These are phyloP conservation scores for Lodderomyces beijingensis DNA, from an alignment of 1,139 yeast species.

Conservation along the genomic window DNA sequence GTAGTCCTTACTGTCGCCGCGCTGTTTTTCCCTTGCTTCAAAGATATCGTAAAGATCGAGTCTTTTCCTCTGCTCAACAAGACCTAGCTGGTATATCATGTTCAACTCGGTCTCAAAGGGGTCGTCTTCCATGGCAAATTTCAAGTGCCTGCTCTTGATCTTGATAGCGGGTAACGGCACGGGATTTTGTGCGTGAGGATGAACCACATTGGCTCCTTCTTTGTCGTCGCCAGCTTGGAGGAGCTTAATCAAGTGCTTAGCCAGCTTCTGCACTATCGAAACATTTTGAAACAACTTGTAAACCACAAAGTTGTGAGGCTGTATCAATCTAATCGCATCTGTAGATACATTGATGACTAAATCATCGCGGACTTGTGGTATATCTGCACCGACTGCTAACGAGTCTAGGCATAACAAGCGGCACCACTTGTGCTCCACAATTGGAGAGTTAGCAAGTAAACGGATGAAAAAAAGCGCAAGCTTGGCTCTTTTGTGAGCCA, in stretches of 20 bases:
- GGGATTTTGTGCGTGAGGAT: conserved; percentile 40
- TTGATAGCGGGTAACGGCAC: conserved; percentile 49
- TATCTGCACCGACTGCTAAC: conserved; percentile 16
- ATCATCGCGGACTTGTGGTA: conserved; percentile 8
- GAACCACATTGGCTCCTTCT: conserved; percentile 18
- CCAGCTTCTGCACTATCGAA: conserved; percentile 48
- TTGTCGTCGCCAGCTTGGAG: conserved; percentile 29
- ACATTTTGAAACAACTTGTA: conserved; percentile 60
- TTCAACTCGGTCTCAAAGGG: conserved; percentile 79
- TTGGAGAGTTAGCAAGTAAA: conserved; percentile 53
- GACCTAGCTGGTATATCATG: conserved; percentile 73
- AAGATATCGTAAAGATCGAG: conserved; percentile 54
- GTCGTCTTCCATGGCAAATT: conserved; percentile 67
- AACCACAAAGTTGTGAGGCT: conserved; percentile 53
- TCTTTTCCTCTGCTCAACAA: conserved; percentile 65
- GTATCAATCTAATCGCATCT: conserved; percentile 33
- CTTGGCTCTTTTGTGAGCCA: conserved; percentile 17
- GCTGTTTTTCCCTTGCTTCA: conserved; percentile 25
- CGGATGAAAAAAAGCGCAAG: conserved; percentile 36
- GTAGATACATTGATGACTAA: conserved; percentile 14
- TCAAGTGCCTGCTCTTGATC: conserved; percentile 44
- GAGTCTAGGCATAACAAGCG: conserved; percentile 45
- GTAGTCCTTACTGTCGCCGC: conserved; percentile 5
- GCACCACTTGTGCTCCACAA: conserved; percentile 44
- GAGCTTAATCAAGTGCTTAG: conserved; percentile 50